Base-by-base conservation (phyloP, 1,284 basidiomycete genomes). In the Moniliophthora roreri region DNA sequence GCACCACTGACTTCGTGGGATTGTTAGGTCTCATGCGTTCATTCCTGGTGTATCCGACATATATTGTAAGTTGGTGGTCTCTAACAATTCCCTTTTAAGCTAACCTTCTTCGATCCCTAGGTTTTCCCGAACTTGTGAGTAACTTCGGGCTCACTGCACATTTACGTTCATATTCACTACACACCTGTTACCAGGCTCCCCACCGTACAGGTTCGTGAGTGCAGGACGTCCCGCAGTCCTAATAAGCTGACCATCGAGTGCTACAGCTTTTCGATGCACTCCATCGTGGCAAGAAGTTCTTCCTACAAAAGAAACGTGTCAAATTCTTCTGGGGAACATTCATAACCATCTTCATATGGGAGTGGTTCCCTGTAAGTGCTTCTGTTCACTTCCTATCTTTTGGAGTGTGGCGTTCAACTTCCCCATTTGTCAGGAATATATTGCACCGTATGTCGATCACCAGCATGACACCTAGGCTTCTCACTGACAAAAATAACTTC, bases 321-420 rank as follows among this genome's bases (percentile, higher is more conserved):
- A 62, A 64, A 24, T 63, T 69, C 51, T 78, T 77, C 65, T 75
- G 75, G 71, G 60, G 66, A 50, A 59, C 69, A 42, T 66, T 55
- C 26, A 56, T 61, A 50, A 77, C 71, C 5, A 78, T 80, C 28
- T 80, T 79, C 50, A 58, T 80, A 35, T 81, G 79, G 78, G 78
- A 80, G 58, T 62, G 75, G 46, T 70, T 78, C 58, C 72, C 77
- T 4, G 78, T 48, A 42, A 49, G 47, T 50, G 21, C 10, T 41
- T 28, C 26, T 32, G 11, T 36, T 18, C 11, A 75, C 73, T 56
- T 80, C 73, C 57, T 73, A 75, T 9, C 61, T 75, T 7, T 58
- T 62, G 52, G 11, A 32, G 11, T 68, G 3, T 70, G 69, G 10
- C 67, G 71, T 48, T 69, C 67, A 8, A 23, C 4, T 7, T 28